Base-by-base conservation (phyloP, 1,284 basidiomycete genomes). In the Heliocybe sulcata region DNA sequence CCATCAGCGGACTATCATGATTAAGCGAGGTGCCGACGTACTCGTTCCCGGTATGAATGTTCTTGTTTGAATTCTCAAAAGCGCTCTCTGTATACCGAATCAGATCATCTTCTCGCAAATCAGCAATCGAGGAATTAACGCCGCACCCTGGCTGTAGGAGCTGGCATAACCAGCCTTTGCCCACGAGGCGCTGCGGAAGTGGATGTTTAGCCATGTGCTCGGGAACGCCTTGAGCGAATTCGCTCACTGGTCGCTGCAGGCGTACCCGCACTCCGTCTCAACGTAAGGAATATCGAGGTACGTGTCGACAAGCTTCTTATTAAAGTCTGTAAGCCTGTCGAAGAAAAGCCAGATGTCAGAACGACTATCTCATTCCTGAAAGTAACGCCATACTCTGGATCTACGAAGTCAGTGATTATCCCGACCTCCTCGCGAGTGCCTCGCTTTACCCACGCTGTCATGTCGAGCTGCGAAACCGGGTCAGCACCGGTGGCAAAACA, bases 381-480 rank as follows among this genome's bases (percentile, higher is more conserved):
- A 55, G 51, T 22, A 61, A 65, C 42, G 51, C 19, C 66, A 71
- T 62, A 88, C 78, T 69, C 73, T 9, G 79, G 69, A 66, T 94
- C 85, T 51, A 91, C 88, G 67, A 79, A 97, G 73, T 99, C 96
- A 53, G 81, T 84, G 63, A 98, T 92, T 57, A 99, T 80, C 26
- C 95, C 96, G 59, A 97, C 87, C 71, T 87, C 83, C 72, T 96
- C 93, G 58, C 76, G 72, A 20, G 92, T 92, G 47, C 94, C 95
- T 59, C 74, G 70, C 81, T 96, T 96, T 63, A 99, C 92, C 87
- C 92, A 99, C 56, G 95, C 96, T 45, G 92, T 94, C 91, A 96
- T 95, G 69, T 95, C 93, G 70, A 92, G 94, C 87, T 90, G 59
- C 16, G 47, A 53, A 51, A 27, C 47, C 16, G 42, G 38, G 54